Conservation (phyloP, 2,329 filamentous ascomycete species). For the Aspergillus novofumigatus region DNA sequence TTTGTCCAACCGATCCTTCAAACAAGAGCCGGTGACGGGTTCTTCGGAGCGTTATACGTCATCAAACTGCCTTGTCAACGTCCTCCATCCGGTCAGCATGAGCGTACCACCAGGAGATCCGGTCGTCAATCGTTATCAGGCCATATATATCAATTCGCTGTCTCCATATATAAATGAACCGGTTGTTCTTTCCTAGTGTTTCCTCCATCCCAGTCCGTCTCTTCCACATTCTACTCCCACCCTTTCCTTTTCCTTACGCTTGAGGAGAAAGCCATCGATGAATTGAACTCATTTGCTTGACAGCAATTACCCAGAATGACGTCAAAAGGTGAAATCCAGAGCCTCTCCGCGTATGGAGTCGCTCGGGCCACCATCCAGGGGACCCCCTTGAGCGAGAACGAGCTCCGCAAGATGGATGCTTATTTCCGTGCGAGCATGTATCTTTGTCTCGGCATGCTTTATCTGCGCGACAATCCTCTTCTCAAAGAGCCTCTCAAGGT, state of each 20-base stretch:
- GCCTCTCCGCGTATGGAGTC: conserved; percentile 61
- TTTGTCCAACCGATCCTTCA: background rate
- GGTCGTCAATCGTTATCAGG: background rate
- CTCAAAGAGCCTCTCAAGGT: conserved; percentile 64
- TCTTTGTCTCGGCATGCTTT: conserved; percentile 75
- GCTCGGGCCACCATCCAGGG: conserved; percentile 63
- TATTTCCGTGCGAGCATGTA: conserved; percentile 74
- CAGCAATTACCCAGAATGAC: conserved; percentile 4
- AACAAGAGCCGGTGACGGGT: background rate
- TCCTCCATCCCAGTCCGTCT: too few relatives aligned
- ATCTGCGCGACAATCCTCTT: conserved; percentile 69
- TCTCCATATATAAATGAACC: background rate
- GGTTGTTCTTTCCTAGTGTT: background rate
- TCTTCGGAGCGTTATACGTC: background rate
- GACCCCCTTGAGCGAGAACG: conserved; percentile 60
- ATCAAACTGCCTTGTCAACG: background rate
- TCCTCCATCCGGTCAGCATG: background rate
- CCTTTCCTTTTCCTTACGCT: background rate
- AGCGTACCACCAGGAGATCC: background rate
- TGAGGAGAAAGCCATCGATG: background rate
- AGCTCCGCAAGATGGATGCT: conserved; percentile 64
- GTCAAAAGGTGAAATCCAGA: conserved; percentile 42
- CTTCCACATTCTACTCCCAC: background rate
- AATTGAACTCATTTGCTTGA: background rate
- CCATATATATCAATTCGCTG: background rate